Conservation (phyloP, 495 filamentous ascomycete species). For the Stereocaulon alpinum region DNA sequence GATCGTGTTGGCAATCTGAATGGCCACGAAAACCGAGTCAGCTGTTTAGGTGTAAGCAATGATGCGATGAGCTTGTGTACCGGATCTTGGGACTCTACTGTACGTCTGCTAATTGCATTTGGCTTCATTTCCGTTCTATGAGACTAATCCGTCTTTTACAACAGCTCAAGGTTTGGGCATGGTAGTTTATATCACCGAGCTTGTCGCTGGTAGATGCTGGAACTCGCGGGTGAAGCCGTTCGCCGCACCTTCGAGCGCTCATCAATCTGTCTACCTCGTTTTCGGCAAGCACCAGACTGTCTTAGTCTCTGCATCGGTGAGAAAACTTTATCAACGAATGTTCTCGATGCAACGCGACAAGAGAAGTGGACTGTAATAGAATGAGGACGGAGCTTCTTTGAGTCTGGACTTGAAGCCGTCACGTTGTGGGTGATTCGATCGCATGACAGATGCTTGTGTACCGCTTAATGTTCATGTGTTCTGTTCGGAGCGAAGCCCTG, state of each 20-base stretch:
- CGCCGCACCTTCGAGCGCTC: background rate
- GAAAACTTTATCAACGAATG: background rate
- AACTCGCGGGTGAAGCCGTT: background rate
- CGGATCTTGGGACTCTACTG: constrained; percentile 97
- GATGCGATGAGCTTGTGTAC: constrained; percentile 99
- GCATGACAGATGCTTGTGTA: constrained; percentile 4
- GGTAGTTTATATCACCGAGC: constrained; percentile 30
- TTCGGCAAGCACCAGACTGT: constrained; percentile 6
- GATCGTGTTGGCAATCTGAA: constrained; percentile 94
- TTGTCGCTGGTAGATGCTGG: constrained; percentile 9
- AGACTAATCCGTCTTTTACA: constrained; percentile 12
- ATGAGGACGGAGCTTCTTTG: constrained; percentile 6
- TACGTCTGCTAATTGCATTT: constrained; percentile 40
- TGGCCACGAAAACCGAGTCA: constrained; percentile 97
- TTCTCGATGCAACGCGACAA: constrained; percentile 8
- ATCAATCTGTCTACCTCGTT: background rate
- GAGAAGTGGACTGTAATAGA: constrained; percentile 1
- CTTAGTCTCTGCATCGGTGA: constrained; percentile 8
- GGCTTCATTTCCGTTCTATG: too few species aligned
- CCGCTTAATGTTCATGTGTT: constrained; percentile 9
- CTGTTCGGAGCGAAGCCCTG: background rate
- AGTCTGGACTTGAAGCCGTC: background rate
- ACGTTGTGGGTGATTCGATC: background rate
- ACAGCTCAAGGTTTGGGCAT: constrained; percentile 84
- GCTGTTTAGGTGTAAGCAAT: constrained; percentile 96